These are phyloP conservation scores for Populus deltoides DNA, from an alignment of 345 rosid genomes.

Conservation along the genomic window DNA sequence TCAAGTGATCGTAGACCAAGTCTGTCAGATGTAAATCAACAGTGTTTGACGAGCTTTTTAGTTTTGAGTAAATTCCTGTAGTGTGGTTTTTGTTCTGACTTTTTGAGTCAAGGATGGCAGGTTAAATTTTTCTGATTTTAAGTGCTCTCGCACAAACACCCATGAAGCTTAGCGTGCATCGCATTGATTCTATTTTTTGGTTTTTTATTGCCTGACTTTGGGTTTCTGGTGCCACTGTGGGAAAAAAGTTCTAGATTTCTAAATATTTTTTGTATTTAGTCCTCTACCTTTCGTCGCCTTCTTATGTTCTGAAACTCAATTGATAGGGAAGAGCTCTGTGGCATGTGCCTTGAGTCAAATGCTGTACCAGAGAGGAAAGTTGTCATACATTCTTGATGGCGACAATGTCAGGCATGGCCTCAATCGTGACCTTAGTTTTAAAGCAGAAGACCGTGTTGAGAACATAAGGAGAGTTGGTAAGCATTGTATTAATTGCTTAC, in stretches of 20 bases:
- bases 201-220: background rate
- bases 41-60: background rate
- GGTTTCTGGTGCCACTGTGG: background rate
- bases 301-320: background rate
- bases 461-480: constrained; percentile 34
- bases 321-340: constrained; percentile 27
- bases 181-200: background rate
- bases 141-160: background rate
- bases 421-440: constrained; percentile 27
- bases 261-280: background rate
- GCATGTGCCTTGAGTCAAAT: constrained; percentile 30
- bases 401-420: constrained; percentile 32
- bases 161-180: background rate
- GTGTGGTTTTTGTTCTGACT: background rate
- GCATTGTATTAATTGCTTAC: background rate
- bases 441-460: constrained; percentile 29
- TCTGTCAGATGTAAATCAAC: background rate
- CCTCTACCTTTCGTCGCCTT: background rate
- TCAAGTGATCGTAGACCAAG: background rate
- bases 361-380: constrained; percentile 23
- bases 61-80: background rate
- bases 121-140: background rate
- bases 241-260: background rate
- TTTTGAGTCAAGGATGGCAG: background rate
- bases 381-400: constrained; percentile 33